Conservation (phyloP, 129 eudicot genomes). For the Pittosporum tobira region DNA sequence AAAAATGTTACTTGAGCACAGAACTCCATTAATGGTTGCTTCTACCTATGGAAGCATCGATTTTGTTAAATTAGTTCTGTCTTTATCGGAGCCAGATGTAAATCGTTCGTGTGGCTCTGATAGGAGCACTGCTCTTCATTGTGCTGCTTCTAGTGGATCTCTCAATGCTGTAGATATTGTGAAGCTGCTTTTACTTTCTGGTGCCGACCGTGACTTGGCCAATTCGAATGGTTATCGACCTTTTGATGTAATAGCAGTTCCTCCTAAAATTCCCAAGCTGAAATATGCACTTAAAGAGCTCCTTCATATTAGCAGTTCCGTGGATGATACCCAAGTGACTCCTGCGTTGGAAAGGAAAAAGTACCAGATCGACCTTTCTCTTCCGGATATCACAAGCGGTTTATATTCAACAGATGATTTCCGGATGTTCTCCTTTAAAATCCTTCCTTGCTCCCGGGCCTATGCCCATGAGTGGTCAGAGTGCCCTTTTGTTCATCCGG, state of each 20-base stretch:
- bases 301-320: constrained; percentile 3
- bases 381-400: constrained; percentile 26
- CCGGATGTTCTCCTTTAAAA: constrained; percentile 33
- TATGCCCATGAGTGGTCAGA: constrained; percentile 48
- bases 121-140: constrained; percentile 33
- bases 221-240: constrained; percentile 27
- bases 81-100: constrained; percentile 19
- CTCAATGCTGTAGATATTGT: constrained; percentile 26
- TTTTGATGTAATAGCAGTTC: constrained; percentile 22
- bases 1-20: constrained; percentile 24
- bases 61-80: constrained; percentile 25
- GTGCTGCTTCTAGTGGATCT: constrained; percentile 32
- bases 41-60: constrained; percentile 34
- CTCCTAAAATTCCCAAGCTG: constrained; percentile 12
- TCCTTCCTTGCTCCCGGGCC: constrained; percentile 41
- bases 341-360: constrained; percentile 21
- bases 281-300: constrained; percentile 16
- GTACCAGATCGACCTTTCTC: constrained; percentile 27
- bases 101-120: constrained; percentile 17
- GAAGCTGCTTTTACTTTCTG: constrained; percentile 20
- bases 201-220: constrained; percentile 23
- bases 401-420: constrained; percentile 33
- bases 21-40: constrained; percentile 38
- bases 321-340: background rate
- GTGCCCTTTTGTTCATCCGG: constrained; percentile 45